Evolutionary conservation across 2,329 filamentous ascomycete species (phyloP), one percentile per base, ranked within the genome.

Genomic region (Cadophora luteo-olivacea): DNA sequence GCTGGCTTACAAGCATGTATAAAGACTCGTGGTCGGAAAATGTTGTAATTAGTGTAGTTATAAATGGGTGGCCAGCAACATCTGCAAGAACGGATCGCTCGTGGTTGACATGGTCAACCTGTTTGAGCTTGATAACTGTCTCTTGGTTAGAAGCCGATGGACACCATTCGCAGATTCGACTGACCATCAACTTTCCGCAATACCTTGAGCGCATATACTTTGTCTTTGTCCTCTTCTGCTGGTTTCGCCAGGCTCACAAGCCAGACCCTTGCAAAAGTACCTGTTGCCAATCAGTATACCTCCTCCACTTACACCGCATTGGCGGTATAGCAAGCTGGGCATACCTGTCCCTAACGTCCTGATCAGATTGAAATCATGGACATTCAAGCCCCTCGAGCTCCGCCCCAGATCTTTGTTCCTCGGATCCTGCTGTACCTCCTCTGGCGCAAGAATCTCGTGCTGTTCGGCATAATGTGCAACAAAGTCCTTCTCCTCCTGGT

Each of bases 51-150:
- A 95, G 86, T 70, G 87, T 90, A 64, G 92, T 94, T 78, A 96
- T 94, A 81, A 95, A 96, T 29, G 92, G 92, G 77, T 94, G 90
- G 29, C 92, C 92, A 58, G 91, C 89, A 60, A 95, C 91, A 72
- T 92, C 89, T 76, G 89, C 87, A 63, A 96, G 87, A 73, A 95
- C 90, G 71, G 89, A 87, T 74, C 92, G 90, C 83, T 96, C 92
- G 80, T 94, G 92, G 70, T 91, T 90, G 65, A 95, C 92, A 80
- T 96, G 92, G 80, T 95, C 92, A 73, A 95, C 90, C 78, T 96
- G 92, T 83, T 95, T 95, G 68, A 95, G 86, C 72, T 90, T 90
- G 78, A 96, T 91, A 55, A 96, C 90, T 87, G 76, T 60, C 61
- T 54, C 19, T 61, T 69, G 63, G 63, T 63, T 45, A 72, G 66